Evolutionary conservation across 257 asterid species (phyloP).

Genomic region (Gynochthodes officinalis): DNA sequence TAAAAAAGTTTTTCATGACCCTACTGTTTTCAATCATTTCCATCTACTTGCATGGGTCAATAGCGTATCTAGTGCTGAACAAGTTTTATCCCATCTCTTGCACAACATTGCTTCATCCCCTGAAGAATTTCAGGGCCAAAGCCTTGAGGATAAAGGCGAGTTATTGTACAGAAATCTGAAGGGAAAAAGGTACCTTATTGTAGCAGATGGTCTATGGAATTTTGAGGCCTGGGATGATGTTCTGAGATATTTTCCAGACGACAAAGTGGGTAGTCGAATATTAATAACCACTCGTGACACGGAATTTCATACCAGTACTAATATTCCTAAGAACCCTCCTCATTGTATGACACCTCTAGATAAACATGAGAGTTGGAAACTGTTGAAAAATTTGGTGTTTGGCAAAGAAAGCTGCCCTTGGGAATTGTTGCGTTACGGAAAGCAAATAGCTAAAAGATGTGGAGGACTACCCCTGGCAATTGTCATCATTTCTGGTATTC

Average conservation of each 20-base stretch:
- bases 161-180: not conserved
- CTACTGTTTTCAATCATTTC: not conserved
- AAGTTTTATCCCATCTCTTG: not conserved
- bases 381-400: constrained; percentile 3
- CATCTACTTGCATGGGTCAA: not conserved
- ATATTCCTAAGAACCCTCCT: not conserved
- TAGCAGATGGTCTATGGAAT: constrained; percentile 8
- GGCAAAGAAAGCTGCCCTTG: not conserved
- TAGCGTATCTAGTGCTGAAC: not conserved
- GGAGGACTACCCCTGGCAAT: constrained; percentile 15
- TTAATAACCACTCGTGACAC: not conserved
- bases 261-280: constrained; percentile 9
- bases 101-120: not conserved
- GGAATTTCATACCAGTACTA: not conserved
- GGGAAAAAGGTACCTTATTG: constrained; percentile 4
- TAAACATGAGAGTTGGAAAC: constrained; percentile 2
- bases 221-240: not conserved
- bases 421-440: not conserved
- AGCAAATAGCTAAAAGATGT: constrained; percentile 2
- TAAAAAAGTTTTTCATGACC: not conserved
- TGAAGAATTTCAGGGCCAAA: not conserved
- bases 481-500: constrained; percentile 16
- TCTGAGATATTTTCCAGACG: constrained; percentile 1
- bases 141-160: not conserved
- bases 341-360: constrained; percentile 1